Base-by-base conservation (phyloP, 805 yeast species). In the Kodamaea jinghongensis region DNA sequence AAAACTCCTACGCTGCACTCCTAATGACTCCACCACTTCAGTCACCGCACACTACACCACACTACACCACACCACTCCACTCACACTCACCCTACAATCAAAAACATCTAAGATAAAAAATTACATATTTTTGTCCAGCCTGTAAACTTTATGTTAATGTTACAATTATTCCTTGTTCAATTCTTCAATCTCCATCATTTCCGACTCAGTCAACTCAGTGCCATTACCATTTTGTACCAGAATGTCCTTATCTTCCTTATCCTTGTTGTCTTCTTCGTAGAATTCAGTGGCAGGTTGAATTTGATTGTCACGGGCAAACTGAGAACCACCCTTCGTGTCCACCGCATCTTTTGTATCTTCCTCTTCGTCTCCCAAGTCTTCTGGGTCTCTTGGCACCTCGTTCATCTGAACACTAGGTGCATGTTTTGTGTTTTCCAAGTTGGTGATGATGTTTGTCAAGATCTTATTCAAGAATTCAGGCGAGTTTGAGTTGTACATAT, bases 371-470 rank as follows among this genome's bases (percentile, higher is more conserved):
- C 88, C 95, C 43, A 75, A 70, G 50, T 89, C 95, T 52, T 86
- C 95, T n/a, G 79, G 72, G 62, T 91, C 97, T 28, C 79, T 75
- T 6, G 98, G 98, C 17, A 87, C 93, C 37, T 83, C 76, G 50
- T 86, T 83, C 81, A 88, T 78, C 64, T 91, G 98, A 25, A 91
- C 97, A 39, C 96, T 85, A n/a, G 99, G 99, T 0, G 97, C 96
- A 63, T 83, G 88, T 62, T 86, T 83, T n/a, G 97, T 88, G 52
- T 86, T 79, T 53, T 88, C 95, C 55, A 91, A 70, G 65, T 86
- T 89, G 43, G 78, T 69, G 39, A 84, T 73, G 39, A 91, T 85
- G 52, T 83, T 86, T 9, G 86, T 75, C 55, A 88, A 67, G 37
- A 91, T 82, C 61, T 87, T 85, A 63, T 88, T 87, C 52, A 91